Evolutionary conservation across 2,329 filamentous ascomycete genomes (phyloP).

Genomic region (Penicillium expansum): DNA sequence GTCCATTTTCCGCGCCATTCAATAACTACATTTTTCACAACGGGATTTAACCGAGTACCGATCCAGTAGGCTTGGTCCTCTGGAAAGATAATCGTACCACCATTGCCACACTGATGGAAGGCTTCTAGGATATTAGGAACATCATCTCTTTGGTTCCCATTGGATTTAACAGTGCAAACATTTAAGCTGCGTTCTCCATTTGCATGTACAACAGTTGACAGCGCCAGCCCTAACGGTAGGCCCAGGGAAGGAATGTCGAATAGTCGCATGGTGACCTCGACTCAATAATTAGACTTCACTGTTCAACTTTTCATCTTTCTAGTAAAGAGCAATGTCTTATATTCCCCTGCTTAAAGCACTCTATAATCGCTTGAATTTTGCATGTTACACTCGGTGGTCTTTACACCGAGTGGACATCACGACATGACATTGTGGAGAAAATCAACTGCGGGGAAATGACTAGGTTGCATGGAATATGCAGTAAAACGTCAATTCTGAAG

Average conservation of each 20-base stretch:
- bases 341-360: background rate
- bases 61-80: constrained; percentile 53
- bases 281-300: background rate
- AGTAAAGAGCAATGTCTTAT: background rate
- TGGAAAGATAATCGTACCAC: constrained; percentile 51
- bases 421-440: constrained; percentile 2
- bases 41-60: constrained; percentile 49
- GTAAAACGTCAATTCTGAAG: background rate
- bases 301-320: background rate
- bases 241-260: background rate
- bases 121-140: constrained; percentile 43
- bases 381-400: constrained; percentile 4
- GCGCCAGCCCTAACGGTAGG: constrained; percentile 1
- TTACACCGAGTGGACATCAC: constrained; percentile 4
- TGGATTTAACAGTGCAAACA: constrained; percentile 42
- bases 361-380: background rate
- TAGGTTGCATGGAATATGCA: background rate
- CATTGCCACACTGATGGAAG: constrained; percentile 41
- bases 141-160: constrained; percentile 40
- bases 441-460: constrained; percentile 11
- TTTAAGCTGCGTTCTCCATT: constrained; percentile 12
- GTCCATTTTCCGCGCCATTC: constrained; percentile 50
- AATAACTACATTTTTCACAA: constrained; percentile 51
- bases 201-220: constrained; percentile 8
- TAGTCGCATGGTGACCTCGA: background rate